Evolutionary conservation across 345 rosid genomes (phyloP).

Genomic region (Leavenworthia alabamica): DNA sequence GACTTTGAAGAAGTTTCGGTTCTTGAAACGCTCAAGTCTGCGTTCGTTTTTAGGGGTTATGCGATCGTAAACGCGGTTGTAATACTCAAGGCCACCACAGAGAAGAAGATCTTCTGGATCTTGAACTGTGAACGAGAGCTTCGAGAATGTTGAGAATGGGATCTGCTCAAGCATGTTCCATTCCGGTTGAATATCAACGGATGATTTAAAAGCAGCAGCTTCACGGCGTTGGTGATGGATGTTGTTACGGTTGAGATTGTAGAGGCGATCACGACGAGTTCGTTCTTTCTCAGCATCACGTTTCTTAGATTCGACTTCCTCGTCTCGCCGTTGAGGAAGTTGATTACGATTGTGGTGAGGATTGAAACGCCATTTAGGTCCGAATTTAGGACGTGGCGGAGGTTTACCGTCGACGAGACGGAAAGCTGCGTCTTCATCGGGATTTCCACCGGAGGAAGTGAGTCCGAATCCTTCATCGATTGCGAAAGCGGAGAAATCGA

Average conservation of each 20-base stretch:
- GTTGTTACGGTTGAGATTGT: constrained; percentile 58
- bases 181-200: constrained; percentile 93
- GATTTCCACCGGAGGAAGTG: no score
- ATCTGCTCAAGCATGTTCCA: constrained; percentile 99
- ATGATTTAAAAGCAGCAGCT: constrained; percentile 73
- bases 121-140: constrained; percentile 61
- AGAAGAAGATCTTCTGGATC: constrained; percentile 83
- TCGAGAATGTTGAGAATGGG: constrained; percentile 80
- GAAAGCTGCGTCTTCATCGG: no score
- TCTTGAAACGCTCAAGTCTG: constrained; percentile 84
- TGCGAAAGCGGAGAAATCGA: constrained; percentile 59
- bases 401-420: constrained; percentile 90
- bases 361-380: constrained; percentile 85
- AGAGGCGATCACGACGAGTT: constrained; percentile 81
- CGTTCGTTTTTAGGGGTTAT: constrained; percentile 80
- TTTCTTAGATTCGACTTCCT: constrained; percentile 84
- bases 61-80: constrained; percentile 65
- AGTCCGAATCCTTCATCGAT: constrained; percentile 70
- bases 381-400: constrained; percentile 82
- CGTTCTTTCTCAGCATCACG: constrained; percentile 94
- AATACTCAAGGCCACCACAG: constrained; percentile 73
- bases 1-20: constrained; percentile 70
- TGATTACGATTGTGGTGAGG: constrained; percentile 57
- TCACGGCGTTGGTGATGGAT: constrained; percentile 73
- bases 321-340: constrained; percentile 92